Evolutionary conservation across 129 eudicot species (phyloP).

Genomic region (Saposhnikovia divaricata): DNA sequence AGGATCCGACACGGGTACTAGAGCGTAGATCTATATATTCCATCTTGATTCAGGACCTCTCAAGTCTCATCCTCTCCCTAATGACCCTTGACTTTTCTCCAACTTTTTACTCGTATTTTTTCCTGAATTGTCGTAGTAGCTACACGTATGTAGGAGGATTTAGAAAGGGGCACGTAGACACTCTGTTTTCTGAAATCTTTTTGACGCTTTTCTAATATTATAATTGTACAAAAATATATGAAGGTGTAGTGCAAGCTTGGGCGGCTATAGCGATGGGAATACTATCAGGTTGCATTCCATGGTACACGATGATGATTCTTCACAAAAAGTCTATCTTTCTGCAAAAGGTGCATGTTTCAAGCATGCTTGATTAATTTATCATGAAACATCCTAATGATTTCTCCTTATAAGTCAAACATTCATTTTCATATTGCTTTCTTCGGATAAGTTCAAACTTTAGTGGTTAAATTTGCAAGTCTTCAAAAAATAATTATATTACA

Average conservation of each 20-base stretch:
- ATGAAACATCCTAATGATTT: neutral
- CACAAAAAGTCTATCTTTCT: conserved; percentile 44
- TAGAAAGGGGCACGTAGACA: too few relatives aligned
- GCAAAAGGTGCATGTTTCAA: conserved; percentile 16
- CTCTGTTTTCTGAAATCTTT: too few relatives aligned
- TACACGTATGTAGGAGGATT: too few relatives aligned
- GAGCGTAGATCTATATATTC: neutral
- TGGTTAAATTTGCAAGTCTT: neutral
- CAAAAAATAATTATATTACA: neutral
- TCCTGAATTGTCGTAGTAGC: too few relatives aligned
- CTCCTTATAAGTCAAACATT: neutral
- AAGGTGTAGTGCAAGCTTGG: conserved; percentile 64
- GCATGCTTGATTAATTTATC: neutral
- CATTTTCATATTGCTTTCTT: neutral
- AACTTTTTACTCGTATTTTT: too few relatives aligned
- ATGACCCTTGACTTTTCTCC: too few relatives aligned
- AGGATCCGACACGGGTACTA: too few relatives aligned
- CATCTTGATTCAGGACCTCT: neutral
- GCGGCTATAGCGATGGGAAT: conserved; percentile 68
- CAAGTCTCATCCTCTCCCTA: too few relatives aligned
- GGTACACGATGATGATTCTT: conserved; percentile 76
- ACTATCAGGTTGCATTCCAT: conserved; percentile 28
- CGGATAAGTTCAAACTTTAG: neutral
- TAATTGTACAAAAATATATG: neutral
- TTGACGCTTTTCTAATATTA: too few relatives aligned